Conservation (phyloP, 352 stramenopile species). For the Phytophthora sansomeana region DNA sequence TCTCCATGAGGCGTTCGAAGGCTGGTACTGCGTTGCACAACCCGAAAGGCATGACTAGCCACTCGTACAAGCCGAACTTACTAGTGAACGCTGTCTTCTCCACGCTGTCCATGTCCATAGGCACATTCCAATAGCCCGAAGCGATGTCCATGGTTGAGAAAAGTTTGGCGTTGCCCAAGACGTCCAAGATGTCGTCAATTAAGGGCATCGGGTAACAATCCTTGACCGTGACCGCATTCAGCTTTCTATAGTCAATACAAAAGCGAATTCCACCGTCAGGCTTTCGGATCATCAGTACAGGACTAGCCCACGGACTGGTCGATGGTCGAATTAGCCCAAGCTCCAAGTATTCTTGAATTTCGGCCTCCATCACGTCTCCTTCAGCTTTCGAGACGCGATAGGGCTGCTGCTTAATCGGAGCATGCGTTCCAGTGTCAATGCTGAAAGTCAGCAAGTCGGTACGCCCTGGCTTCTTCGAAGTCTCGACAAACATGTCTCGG, state of each 20-base stretch:
- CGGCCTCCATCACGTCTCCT: not conserved
- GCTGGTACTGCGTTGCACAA: conserved; percentile 6
- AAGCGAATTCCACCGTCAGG: not conserved
- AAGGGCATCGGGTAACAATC: conserved; percentile 18
- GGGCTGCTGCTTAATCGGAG: conserved; percentile 13
- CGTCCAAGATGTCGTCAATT: conserved; percentile 24
- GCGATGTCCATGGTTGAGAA: conserved; percentile 12
- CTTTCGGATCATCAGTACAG: conserved; percentile 14
- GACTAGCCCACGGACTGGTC: conserved; percentile 7
- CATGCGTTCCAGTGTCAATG: not conserved
- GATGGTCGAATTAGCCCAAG: not conserved
- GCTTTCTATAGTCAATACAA: conserved; percentile 16
- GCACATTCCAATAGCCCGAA: not conserved
- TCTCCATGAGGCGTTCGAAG: conserved; percentile 4
- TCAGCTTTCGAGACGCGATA: conserved; percentile 12
- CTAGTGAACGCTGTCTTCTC: not conserved
- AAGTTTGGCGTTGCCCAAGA: not conserved
- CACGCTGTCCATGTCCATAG: not conserved
- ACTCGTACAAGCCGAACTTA: not conserved
- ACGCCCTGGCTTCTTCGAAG: not conserved
- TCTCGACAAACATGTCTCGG: not conserved
- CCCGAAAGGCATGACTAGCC: conserved; percentile 12
- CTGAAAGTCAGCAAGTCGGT: conserved; percentile 1
- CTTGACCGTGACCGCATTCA: conserved; percentile 17
- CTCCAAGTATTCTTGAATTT: not conserved